These are phyloP conservation scores for Tetracladium setigerum DNA, from an alignment of 495 filamentous ascomycete genomes.

Conservation along the genomic window DNA sequence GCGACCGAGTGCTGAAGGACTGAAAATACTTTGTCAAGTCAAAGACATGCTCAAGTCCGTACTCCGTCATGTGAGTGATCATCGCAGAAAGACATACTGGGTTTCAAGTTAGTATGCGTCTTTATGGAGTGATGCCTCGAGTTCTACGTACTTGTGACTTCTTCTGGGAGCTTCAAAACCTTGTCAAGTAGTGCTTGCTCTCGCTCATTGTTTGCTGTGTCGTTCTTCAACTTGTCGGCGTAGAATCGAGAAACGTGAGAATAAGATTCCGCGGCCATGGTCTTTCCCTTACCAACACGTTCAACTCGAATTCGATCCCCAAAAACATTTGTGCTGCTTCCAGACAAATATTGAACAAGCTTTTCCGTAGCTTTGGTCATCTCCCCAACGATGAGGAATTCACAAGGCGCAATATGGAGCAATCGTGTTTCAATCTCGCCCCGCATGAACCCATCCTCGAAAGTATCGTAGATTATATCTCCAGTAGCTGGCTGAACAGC, in stretches of 20 bases:
- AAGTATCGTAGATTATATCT: constrained; percentile 93
- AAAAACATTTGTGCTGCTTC: constrained; percentile 82
- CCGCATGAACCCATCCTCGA: constrained; percentile 97
- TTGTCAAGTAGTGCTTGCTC: constrained; percentile 67
- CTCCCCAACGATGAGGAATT: constrained; percentile 91
- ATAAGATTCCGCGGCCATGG: constrained; percentile 72
- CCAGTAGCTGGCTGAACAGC: constrained; percentile 95
- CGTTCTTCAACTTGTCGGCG: constrained; percentile 67
- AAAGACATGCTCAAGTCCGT: constrained; percentile 93
- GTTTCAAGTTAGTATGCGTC: no score
- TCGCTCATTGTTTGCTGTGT: constrained; percentile 32
- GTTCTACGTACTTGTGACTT: constrained; percentile 50
- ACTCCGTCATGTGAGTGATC: constrained; percentile 91
- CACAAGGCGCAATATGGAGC: constrained; percentile 91
- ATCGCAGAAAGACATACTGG: constrained; percentile 82
- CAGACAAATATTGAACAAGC: constrained; percentile 81
- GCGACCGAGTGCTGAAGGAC: constrained; percentile 86
- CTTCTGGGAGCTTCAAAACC: constrained; percentile 74
- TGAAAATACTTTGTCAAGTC: constrained; percentile 97
- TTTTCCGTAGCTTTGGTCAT: constrained; percentile 92
- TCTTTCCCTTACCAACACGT: constrained; percentile 66
- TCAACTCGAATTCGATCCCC: constrained; percentile 86
- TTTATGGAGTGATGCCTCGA: no score
- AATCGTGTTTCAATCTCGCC: constrained; percentile 92
- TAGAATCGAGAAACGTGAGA: constrained; percentile 94